Conservation (phyloP, 345 rosid species). For the Citrus mangshanensis region DNA sequence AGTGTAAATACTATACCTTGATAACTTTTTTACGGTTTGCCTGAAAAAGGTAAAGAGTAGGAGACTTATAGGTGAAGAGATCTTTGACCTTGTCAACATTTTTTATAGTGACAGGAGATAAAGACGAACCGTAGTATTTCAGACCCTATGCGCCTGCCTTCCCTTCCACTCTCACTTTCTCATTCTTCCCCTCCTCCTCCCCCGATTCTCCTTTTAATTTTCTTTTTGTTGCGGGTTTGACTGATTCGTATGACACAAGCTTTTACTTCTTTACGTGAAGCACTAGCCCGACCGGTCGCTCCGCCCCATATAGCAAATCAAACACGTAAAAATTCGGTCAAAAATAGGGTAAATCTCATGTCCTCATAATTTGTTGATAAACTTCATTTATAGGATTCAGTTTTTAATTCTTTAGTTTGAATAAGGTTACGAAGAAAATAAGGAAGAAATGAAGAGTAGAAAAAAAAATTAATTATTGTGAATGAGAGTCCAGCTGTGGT, state of each 20-base stretch:
- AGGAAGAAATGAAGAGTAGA: too few species aligned
- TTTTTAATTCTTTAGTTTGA: too few species aligned
- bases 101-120: background rate
- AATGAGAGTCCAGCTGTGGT: fast-evolving
- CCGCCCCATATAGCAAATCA: too few species aligned
- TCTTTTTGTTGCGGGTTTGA: too few species aligned
- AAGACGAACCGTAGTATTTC: background rate
- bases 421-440: too few species aligned
- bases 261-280: background rate
- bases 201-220: background rate
- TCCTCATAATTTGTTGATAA: too few species aligned
- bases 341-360: too few species aligned
- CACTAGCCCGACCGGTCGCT: background rate
- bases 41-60: background rate
- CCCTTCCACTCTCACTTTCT: background rate
- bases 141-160: background rate
- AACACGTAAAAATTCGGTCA: too few species aligned
- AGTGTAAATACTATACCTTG: background rate
- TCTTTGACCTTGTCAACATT: background rate
- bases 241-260: background rate
- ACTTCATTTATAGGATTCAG: too few species aligned
- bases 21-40: background rate
- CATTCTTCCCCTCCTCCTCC: background rate
- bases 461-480: too few species aligned
- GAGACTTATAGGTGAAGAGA: background rate